Percentiles rank a stretch among this genome's conserved stretches.
These are phyloP conservation scores for Penicillium frequentans DNA, from an alignment of 2,329 filamentous ascomycete species.

Conservation along the genomic window DNA sequence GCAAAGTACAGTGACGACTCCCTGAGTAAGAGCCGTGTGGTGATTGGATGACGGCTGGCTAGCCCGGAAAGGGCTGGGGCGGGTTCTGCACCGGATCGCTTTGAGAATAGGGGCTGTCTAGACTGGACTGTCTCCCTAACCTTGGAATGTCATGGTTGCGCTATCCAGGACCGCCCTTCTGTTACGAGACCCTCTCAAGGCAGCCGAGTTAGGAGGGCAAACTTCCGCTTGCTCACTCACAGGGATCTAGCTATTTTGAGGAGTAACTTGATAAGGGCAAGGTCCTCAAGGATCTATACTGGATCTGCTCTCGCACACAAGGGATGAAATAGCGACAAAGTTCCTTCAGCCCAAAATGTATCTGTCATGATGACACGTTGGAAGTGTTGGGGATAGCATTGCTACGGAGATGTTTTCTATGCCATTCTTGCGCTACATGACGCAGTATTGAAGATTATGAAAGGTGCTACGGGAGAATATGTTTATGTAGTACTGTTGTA, in stretches of 20 bases:
- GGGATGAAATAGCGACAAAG: background rate
- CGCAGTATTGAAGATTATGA: too few species aligned
- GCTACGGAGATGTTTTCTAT: background rate
- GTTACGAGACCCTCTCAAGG: background rate
- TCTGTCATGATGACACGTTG: conserved; percentile 4
- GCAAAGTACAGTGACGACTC: conserved; percentile 12
- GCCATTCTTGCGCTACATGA: too few species aligned
- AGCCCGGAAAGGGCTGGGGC: conserved; percentile 2
- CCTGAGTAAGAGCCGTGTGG: conserved; percentile 3
- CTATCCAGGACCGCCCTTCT: background rate
- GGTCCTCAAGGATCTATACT: background rate
- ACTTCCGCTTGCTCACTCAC: too few species aligned
- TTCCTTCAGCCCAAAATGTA: background rate
- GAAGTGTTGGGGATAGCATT: background rate
- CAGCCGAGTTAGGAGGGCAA: too few species aligned
- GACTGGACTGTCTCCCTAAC: background rate
- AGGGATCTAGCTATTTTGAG: background rate
- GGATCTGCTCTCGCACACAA: background rate
- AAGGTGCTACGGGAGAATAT: background rate
- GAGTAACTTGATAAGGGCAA: background rate
- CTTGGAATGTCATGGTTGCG: background rate
- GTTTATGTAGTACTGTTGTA: background rate
- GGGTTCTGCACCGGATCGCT: conserved; percentile 5
- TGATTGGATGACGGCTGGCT: conserved; percentile 11
- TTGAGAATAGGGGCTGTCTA: background rate